Percentiles rank a stretch among this genome's conserved stretches.
phyloP scores from a whole-genome alignment of 1,139 yeast genomes.

The Starmera stellimalicola region DNA sequence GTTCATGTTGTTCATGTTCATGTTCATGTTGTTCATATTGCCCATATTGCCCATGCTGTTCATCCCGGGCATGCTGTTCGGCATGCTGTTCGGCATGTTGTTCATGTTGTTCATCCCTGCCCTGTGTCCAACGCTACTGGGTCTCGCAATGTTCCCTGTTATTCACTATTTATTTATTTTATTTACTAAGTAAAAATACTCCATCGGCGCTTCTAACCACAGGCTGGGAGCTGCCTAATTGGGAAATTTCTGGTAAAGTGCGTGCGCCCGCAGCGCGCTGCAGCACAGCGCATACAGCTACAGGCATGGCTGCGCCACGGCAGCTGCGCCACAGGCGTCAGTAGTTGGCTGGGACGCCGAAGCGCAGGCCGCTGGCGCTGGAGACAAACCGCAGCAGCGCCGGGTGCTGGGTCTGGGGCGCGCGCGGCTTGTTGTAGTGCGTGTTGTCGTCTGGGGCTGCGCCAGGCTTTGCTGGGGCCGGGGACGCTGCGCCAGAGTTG shows the following conservation, averaged over 20 bases:
- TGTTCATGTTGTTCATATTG: constrained; percentile 3
- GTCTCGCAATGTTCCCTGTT: neutral
- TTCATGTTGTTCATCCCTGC: neutral
- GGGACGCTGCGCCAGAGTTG: neutral
- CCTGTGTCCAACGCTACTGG: neutral
- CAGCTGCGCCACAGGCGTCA: neutral
- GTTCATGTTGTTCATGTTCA: constrained; percentile 2
- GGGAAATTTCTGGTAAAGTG: no score
- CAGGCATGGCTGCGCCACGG: no score
- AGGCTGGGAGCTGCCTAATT: no score
- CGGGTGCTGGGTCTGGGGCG: constrained; percentile 34
- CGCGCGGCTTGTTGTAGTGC: constrained; percentile 27
- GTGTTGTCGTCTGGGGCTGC: no score
- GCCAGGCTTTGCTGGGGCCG: neutral
- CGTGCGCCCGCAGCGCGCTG: no score
- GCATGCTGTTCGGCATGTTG: constrained; percentile 2
- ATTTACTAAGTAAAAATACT: no score
- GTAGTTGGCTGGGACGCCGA: constrained; percentile 17
- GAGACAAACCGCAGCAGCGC: constrained; percentile 38
- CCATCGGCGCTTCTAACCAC: no score
- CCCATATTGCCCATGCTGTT: constrained; percentile 2
- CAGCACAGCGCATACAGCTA: no score
- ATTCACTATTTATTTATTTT: no score
- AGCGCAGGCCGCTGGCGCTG: constrained; percentile 17
- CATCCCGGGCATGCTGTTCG: constrained; percentile 3